Percentiles rank a stretch among this genome's conserved stretches.
Evolutionary conservation across 2,329 filamentous ascomycete genomes (phyloP).

Genomic region (Apiospora phragmitis): DNA sequence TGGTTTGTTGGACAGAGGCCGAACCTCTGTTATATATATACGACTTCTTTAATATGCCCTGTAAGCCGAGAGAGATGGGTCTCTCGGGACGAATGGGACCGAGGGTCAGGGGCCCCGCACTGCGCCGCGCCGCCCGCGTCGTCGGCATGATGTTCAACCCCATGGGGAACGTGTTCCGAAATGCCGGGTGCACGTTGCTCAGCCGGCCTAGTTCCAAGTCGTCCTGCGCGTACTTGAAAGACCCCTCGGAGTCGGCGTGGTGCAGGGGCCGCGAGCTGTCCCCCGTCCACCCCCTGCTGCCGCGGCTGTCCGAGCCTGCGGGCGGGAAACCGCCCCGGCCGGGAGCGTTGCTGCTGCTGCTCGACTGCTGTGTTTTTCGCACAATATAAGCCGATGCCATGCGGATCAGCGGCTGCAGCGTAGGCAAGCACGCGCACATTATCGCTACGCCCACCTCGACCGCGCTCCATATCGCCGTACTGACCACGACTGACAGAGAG

Average conservation of each 20-base stretch:
- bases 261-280: conserved; percentile 1
- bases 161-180: background rate
- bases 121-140: background rate
- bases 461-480: conserved; percentile 5
- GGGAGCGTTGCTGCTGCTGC: background rate
- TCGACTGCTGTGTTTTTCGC: background rate
- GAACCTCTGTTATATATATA: background rate
- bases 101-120: background rate
- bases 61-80: background rate
- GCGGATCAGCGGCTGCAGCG: conserved; percentile 10
- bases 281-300: conserved; percentile 1
- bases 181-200: background rate
- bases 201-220: background rate
- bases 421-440: conserved; percentile 10
- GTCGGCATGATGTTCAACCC: background rate
- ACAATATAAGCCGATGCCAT: background rate
- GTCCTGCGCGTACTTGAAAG: conserved; percentile 2
- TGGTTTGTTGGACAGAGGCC: background rate
- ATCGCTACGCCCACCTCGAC: conserved; percentile 8
- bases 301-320: background rate
- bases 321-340: background rate
- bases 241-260: conserved; percentile 1
- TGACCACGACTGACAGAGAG: background rate
- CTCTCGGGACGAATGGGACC: background rate
- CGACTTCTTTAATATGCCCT: background rate